Evolutionary conservation across 805 yeast genomes (phyloP), one percentile per base, ranked within the genome.

Genomic region (Myxozyma monticola): DNA sequence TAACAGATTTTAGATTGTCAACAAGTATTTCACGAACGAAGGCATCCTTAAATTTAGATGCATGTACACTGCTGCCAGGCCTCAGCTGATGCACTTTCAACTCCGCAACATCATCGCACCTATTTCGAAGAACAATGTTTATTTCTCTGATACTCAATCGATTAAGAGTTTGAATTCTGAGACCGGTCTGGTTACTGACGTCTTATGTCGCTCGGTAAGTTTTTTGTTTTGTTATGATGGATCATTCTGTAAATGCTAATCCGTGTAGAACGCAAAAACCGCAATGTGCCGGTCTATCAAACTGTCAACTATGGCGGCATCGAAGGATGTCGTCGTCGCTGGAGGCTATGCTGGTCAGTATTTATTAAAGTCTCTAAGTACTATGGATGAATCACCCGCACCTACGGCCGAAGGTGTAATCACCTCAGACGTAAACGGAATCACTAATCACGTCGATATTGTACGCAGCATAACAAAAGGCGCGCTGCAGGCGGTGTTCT

Each of bases 281-380:
- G 53, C 55, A 3, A 30, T 51, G 30, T 50, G 54, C 15, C 34
- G 43, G 51, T 24, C 49, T 34, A 65, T 76, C 60, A 65, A 76
- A 45, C 67, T 79, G 1, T 75, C 84, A 1, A 74, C 83, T 1
- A 57, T 79, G 53, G 67, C 76, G 4, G 71, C 79, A 36, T 67
- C 76, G 15, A 62, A 69, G 15, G 68, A 68, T 4, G 62, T 69
- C 21, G 62, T 79, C 17, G 76, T 72, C 8, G 74, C 78, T 9
- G 85, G 85, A 1, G 77, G 84, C 0, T 74, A 78, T 48, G 74
- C 73, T 42, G 85, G 85, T 1, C 76, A 79, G 12, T 69, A 72
- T 48, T 56, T 76, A 2, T 62, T 73, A 33, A 68, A 73, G 50
- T 68, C 71, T 40, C 67, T 74, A 1, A 37, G 30, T 17, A 39